Conservation (phyloP, 2,329 filamentous ascomycete genomes). For the Ambrosiella cleistominuta region DNA sequence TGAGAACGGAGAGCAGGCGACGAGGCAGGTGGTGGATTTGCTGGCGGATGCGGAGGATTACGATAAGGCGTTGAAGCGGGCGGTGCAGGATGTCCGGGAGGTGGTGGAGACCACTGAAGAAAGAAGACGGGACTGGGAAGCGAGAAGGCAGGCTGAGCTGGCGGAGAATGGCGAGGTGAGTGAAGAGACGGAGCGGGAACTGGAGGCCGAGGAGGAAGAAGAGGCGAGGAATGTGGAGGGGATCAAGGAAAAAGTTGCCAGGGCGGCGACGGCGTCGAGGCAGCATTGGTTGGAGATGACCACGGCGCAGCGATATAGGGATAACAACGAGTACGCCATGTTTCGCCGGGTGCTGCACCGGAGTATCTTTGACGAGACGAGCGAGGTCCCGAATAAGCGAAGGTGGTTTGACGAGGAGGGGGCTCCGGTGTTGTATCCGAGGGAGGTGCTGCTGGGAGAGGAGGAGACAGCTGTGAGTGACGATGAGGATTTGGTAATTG, state of each 20-base stretch:
- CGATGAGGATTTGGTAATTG: conserved; percentile 53
- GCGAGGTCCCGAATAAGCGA: conserved; percentile 33
- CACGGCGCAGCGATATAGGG: conserved; percentile 30
- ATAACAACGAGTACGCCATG: conserved; percentile 40
- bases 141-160: neutral
- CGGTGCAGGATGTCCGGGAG: conserved; percentile 9
- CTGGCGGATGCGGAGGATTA: conserved; percentile 34
- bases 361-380: conserved; percentile 30
- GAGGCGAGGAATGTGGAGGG: neutral
- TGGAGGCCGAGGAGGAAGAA: neutral
- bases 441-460: conserved; percentile 13
- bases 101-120: neutral
- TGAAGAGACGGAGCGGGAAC: neutral
- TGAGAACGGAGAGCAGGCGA: conserved; percentile 24
- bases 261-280: neutral
- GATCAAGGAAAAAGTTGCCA: neutral
- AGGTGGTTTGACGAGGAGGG: conserved; percentile 35
- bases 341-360: conserved; percentile 43
- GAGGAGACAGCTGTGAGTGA: conserved; percentile 29
- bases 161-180: neutral
- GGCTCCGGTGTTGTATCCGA: conserved; percentile 20
- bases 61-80: conserved; percentile 19
- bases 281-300: conserved; percentile 20
- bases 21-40: conserved; percentile 33
- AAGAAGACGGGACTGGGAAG: neutral